phyloP scores from a whole-genome alignment of 2,329 filamentous ascomycete species.

The Paecilomyces sp. region DNA sequence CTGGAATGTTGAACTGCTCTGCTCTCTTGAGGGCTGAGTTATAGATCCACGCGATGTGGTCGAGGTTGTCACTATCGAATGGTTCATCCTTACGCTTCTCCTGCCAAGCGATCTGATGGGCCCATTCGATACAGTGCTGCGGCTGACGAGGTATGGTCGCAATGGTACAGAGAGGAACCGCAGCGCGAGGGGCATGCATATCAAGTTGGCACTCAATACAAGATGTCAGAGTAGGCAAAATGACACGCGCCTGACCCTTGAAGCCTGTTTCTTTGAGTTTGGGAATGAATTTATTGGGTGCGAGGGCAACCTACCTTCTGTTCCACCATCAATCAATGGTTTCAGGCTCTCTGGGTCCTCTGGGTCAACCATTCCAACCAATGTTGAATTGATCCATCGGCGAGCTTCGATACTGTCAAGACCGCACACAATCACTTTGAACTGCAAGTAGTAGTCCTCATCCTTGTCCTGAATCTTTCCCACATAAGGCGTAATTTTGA shows the following conservation, averaged over 20 bases:
- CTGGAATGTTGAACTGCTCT: constrained; percentile 79
- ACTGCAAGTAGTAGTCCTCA: constrained; percentile 94
- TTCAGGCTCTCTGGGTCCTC: constrained; percentile 80
- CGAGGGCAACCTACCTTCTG: constrained; percentile 56
- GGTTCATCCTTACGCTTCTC: constrained; percentile 72
- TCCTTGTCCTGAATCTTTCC: constrained; percentile 96
- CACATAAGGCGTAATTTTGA: constrained; percentile 89
- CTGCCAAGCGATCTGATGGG: constrained; percentile 96
- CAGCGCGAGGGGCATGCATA: constrained; percentile 96
- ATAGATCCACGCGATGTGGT: constrained; percentile 96
- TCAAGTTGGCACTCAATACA: constrained; percentile 98
- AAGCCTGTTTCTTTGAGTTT: constrained; percentile 53
- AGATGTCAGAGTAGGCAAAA: constrained; percentile 84
- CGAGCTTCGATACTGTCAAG: constrained; percentile 94
- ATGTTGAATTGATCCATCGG: constrained; percentile 95
- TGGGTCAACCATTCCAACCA: constrained; percentile 82
- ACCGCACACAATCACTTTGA: constrained; percentile 87
- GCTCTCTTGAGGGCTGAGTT: constrained; percentile 75
- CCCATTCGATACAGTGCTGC: constrained; percentile 98
- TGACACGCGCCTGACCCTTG: constrained; percentile 91
- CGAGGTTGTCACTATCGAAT: constrained; percentile 91
- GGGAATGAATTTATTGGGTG: neutral
- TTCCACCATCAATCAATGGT: constrained; percentile 91
- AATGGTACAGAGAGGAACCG: constrained; percentile 91
- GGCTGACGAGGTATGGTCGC: constrained; percentile 94